Percentiles rank a stretch among this genome's conserved stretches.
Evolutionary conservation across 2,329 filamentous ascomycete genomes (phyloP).

Genomic region (Pleoardoris graminearum): DNA sequence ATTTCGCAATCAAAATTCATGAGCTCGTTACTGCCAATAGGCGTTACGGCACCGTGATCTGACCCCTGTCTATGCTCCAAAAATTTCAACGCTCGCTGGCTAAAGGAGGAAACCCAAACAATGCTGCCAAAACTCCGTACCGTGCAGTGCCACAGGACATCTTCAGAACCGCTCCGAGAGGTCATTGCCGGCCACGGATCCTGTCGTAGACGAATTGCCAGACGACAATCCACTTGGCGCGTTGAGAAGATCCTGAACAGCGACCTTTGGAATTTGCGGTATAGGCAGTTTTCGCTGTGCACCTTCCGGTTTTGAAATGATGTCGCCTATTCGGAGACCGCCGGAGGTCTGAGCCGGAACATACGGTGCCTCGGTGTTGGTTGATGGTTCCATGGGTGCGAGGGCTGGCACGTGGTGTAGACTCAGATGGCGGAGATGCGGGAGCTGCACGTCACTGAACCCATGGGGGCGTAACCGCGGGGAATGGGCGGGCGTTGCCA

Average conservation of each 20-base stretch:
- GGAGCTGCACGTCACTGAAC: constrained; percentile 74
- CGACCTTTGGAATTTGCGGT: constrained; percentile 86
- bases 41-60: constrained; percentile 24
- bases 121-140: constrained; percentile 43
- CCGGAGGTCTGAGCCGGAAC: constrained; percentile 56
- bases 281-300: constrained; percentile 89
- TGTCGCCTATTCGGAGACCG: constrained; percentile 85
- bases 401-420: constrained; percentile 68
- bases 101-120: constrained; percentile 27
- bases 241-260: constrained; percentile 80
- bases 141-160: constrained; percentile 19
- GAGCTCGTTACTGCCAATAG: constrained; percentile 35
- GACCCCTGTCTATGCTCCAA: constrained; percentile 34
- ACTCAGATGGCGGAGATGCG: constrained; percentile 76
- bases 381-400: constrained; percentile 70
- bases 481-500: constrained; percentile 93
- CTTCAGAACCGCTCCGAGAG: constrained; percentile 42
- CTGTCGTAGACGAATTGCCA: constrained; percentile 75
- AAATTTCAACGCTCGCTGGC: constrained; percentile 39
- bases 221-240: constrained; percentile 67
- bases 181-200: constrained; percentile 70
- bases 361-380: constrained; percentile 63
- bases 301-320: constrained; percentile 86
- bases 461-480: constrained; percentile 82
- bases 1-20: constrained; percentile 19